phyloP scores from a whole-genome alignment of 2,329 filamentous ascomycete genomes.

The Sodiomyces alkalinus region DNA sequence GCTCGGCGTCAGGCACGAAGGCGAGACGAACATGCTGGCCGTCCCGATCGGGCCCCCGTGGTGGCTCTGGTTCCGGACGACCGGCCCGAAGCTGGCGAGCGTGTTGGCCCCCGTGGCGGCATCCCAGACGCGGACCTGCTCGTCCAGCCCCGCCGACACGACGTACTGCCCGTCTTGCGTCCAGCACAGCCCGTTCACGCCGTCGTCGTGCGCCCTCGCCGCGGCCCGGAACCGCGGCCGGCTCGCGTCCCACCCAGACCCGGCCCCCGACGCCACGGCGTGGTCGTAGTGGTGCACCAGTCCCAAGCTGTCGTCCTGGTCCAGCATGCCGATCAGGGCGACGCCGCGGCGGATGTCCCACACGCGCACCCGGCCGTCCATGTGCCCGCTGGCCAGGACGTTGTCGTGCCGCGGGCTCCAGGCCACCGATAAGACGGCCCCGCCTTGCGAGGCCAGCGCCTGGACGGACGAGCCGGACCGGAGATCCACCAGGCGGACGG shows the following conservation, averaged over 20 bases:
- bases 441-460: conserved; percentile 52
- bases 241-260: conserved; percentile 12
- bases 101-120: conserved; percentile 69
- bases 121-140: conserved; percentile 78
- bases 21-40: conserved; percentile 46
- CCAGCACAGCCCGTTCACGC: conserved; percentile 78
- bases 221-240: conserved; percentile 28
- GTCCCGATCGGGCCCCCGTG: conserved; percentile 46
- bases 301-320: conserved; percentile 71
- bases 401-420: conserved; percentile 78
- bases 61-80: conserved; percentile 57
- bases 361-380: conserved; percentile 67
- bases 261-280: conserved; percentile 15
- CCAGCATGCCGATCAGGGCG: conserved; percentile 59
- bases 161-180: conserved; percentile 64
- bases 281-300: conserved; percentile 29
- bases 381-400: conserved; percentile 68
- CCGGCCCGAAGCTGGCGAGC: conserved; percentile 72
- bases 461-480: conserved; percentile 66
- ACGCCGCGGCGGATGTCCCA: conserved; percentile 80
- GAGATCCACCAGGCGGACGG: conserved; percentile 73
- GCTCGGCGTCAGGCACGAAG: conserved; percentile 37
- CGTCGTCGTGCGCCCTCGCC: conserved; percentile 58
- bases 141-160: conserved; percentile 70
- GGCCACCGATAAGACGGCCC: conserved; percentile 50